Percentiles rank a stretch among this genome's conserved stretches.
phyloP scores from a whole-genome alignment of 495 filamentous ascomycete species.

The Penicillium diatomitis region DNA sequence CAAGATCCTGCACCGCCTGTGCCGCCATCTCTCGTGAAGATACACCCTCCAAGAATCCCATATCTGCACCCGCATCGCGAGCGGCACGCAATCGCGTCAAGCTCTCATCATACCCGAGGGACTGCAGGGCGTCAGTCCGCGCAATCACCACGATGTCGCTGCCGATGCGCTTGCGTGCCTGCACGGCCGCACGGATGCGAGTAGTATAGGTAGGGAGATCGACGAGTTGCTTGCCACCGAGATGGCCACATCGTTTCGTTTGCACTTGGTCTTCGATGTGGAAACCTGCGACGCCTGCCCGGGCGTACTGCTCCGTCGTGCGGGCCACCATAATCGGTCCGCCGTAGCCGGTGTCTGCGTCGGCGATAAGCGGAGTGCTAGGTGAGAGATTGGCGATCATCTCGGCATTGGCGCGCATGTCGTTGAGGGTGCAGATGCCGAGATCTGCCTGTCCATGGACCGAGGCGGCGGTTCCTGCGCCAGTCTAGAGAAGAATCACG shows the following conservation, averaged over 20 bases:
- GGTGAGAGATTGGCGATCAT: constrained; percentile 35
- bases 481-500: constrained; percentile 34
- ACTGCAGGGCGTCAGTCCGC: constrained; percentile 56
- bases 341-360: constrained; percentile 62
- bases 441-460: constrained; percentile 60
- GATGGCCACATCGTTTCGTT: constrained; percentile 59
- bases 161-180: constrained; percentile 38
- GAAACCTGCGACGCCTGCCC: constrained; percentile 57
- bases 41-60: constrained; percentile 48
- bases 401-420: constrained; percentile 37
- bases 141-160: constrained; percentile 63
- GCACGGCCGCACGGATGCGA: constrained; percentile 49
- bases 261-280: constrained; percentile 68
- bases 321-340: constrained; percentile 56
- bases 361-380: constrained; percentile 52
- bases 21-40: constrained; percentile 29
- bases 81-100: constrained; percentile 46
- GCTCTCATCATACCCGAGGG: constrained; percentile 53
- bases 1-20: constrained; percentile 39
- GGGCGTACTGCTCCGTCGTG: constrained; percentile 54
- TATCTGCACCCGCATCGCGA: constrained; percentile 50
- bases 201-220: constrained; percentile 39
- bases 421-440: constrained; percentile 45
- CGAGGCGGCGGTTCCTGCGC: constrained; percentile 59
- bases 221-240: constrained; percentile 56